Base-by-base conservation (phyloP, 352 stramenopile genomes). In the Pythium phragmiticola region DNA sequence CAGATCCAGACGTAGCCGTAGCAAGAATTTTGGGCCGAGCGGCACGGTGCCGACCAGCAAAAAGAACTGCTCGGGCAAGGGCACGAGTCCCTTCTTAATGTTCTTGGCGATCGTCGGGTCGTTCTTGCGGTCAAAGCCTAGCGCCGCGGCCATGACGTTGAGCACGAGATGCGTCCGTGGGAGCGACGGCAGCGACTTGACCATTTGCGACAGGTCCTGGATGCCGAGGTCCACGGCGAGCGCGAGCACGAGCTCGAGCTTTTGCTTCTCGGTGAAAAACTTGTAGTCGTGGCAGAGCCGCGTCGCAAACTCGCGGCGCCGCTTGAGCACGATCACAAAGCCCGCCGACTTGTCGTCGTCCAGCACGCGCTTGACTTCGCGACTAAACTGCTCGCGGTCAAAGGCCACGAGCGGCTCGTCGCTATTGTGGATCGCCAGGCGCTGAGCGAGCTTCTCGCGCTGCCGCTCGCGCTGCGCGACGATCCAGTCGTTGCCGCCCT, bases 261-360 rank as follows among this genome's bases (percentile, higher is more conserved):
- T 90, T 61, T 95, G 86, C 8, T 69, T 62, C 37, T 91, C 81
- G 8, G 80, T 92, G 57, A 92, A 93, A 49, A 80, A 78, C 62
- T 75, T 79, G 71, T 93, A 95, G 53, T 90, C 78, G 19, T 82
- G 70, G 42, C 84, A 92, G 42, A 92, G 69, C 68, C 85, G 77
- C 56, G 83, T 65, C 39, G 84, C 86, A 47, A 95, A 90, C 61
- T 93, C 86, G 61, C 82, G 77, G 4, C 82, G 81, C 17, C 77
- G 77, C 72, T 95, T 95, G 53, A 93, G 74, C 4, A 81, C 80
- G 49, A 92, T 90, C 30, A 95, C 86, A 49, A 95, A 95, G 42
- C 86, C 86, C n/a, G 86, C 82, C 58, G 78, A 85, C 45, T 81
- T 77, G 17, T 92, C 81, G 7, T 73, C 78, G 45, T 85, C 80